Evolutionary conservation across 768 basidiomycete genomes (phyloP).

Genomic region (Collybia mongolica): DNA sequence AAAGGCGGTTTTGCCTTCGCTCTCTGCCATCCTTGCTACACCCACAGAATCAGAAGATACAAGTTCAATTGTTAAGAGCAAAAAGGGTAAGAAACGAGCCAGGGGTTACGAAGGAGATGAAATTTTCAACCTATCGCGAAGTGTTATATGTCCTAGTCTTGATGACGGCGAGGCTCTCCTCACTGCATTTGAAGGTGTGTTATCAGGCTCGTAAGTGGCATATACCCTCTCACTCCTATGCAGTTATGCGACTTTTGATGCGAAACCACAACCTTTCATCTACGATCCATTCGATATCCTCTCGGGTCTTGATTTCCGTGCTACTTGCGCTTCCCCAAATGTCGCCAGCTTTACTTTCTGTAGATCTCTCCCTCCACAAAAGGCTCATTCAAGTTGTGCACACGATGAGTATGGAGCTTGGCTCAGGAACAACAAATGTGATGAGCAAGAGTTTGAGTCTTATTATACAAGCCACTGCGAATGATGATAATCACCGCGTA

Average conservation of each 20-base stretch:
- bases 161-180: slow-evolving; percentile 56
- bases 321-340: slow-evolving; percentile 55
- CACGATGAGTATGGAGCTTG: slow-evolving; percentile 44
- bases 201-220: not conserved
- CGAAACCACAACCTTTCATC: slow-evolving; percentile 49
- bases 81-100: slow-evolving; percentile 66
- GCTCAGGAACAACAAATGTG: slow-evolving; percentile 51
- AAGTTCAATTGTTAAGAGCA: slow-evolving; percentile 29
- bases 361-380: slow-evolving; percentile 46
- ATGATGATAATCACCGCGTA: slow-evolving; percentile 14
- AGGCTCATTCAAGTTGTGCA: slow-evolving; percentile 46
- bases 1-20: slow-evolving; percentile 47
- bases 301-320: slow-evolving; percentile 56
- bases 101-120: slow-evolving; percentile 77
- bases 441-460: slow-evolving; percentile 65
- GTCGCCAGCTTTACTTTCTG: slow-evolving; percentile 54
- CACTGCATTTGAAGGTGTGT: slow-evolving; percentile 56
- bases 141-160: slow-evolving; percentile 45
- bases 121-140: slow-evolving; percentile 50
- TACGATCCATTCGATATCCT: slow-evolving; percentile 56
- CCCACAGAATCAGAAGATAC: slow-evolving; percentile 28
- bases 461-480: slow-evolving; percentile 31
- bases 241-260: slow-evolving; percentile 52
- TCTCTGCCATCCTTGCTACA: slow-evolving; percentile 47
- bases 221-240: not conserved